Evolutionary conservation across 2,329 filamentous ascomycete species (phyloP), one percentile per base, ranked within the genome.

Genomic region (Fusarium armeniacum): DNA sequence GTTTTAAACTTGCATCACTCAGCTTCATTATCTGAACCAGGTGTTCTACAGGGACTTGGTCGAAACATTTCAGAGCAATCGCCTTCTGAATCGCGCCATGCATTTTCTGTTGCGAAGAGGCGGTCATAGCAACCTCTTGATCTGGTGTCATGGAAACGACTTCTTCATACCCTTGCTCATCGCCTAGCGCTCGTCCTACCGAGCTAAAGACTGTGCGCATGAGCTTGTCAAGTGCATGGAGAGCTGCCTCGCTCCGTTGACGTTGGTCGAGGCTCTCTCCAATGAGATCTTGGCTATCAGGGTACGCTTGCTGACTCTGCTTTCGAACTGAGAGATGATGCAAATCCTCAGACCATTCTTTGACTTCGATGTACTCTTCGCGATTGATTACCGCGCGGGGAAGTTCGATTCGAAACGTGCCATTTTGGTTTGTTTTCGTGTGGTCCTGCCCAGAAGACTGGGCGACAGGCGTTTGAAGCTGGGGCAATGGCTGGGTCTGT

Each of bases 11-110:
- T 8, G 85, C 85, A 75, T 98, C 93, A 72, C 93, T 94, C 8
- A 98, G 83, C 62, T 89, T 92, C 77, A 97, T 91, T 12, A 97
- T 81, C 36, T 91, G 87, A 54, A 89, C 82, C 6, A 98, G 82
- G 65, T 92, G 86, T 28, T 97, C 93, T 4, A 93, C 83, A 1
- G 94, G 89, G 10, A 96, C 87, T 69, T 89, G 86, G 18, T 86
- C 82, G 69, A 97, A 91, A 59, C 90, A 89, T 26, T 87, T 89
- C 28, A 91, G 84, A 2, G 85, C 83, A 50, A 93, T 90, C 22
- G 93, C 89, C 73, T 92, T 94, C 50, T 89, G 88, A 30, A 98
- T 84, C 12, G 89, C 85, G 20, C 87, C 87, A 67, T 97, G 93
- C 16, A 96, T 85, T 69, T 89, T 91, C 32, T 87, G 85, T 71